Evolutionary conservation across 495 filamentous ascomycete species (phyloP), one percentile per base, ranked within the genome.

Genomic region (Neurospora sp.): DNA sequence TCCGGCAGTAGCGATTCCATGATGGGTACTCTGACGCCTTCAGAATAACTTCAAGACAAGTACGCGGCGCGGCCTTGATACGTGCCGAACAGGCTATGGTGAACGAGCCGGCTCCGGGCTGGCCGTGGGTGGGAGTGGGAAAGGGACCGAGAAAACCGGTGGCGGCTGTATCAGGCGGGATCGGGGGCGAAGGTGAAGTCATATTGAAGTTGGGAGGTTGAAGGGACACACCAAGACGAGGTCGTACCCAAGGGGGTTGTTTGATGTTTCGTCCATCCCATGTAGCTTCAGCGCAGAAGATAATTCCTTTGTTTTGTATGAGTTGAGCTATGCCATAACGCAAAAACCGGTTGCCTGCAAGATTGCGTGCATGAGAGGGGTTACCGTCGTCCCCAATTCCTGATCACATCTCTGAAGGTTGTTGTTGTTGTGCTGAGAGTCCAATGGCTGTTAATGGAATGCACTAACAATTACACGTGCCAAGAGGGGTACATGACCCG

Each of bases 1-100:
- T 46, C 18, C 78, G 76, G 72, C 78, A 76, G 70, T 82, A 83
- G 22, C 75, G 74, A 75, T 83, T 83, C 82, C 82, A 83, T n/a
- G 44, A 11, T 0, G 78, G 71, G 71, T 83, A 83, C 22, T 72
- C 42, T 22, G 76, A 12, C 9, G 78, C 69, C 16, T 77, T 72
- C 7, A 79, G 74, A 5, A 82, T 39, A 20, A 78, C 72, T 37
- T 76, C 76, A 8, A 82, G 74, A 68, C 77, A 80, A 11, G 69
- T 59, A 5, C 38, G 69, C 0, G 81, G 79, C 18, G 82, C 38
- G 11, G 78, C 82, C 44, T 74, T 72, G 72, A 83, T 78, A 40
- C 27, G 75, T 11, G 76, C 61, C n/a, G 79, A 74, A 75, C 77
- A 79, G 20, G 73, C 74, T 11, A 83, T 73, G 53, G 71, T 75